Percentiles rank a stretch among this genome's conserved stretches.
phyloP scores from a whole-genome alignment of 2,329 filamentous ascomycete species.

The Aureobasidium sp. region DNA sequence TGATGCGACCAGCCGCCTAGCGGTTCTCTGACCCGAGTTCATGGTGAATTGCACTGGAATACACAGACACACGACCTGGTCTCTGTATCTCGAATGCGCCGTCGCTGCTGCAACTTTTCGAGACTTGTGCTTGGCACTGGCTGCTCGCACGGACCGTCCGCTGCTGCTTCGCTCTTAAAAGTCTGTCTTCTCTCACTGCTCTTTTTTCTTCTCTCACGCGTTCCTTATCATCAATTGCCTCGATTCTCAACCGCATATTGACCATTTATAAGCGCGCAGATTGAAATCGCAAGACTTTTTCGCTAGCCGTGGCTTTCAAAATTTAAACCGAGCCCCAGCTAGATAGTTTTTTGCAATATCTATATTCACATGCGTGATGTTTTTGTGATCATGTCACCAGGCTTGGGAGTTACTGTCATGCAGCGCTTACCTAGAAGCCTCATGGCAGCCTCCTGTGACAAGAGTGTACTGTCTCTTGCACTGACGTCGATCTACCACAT shows the following conservation, averaged over 20 bases:
- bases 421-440: not conserved
- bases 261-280: conserved; percentile 88
- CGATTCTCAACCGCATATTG: conserved; percentile 64
- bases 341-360: conserved; percentile 63
- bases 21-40: conserved; percentile 40
- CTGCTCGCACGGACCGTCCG: not conserved
- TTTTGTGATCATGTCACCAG: not conserved
- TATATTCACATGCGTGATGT: not conserved
- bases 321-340: conserved; percentile 68
- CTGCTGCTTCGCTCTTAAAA: not conserved
- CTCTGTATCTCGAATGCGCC: not conserved
- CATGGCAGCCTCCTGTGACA: not conserved
- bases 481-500: not conserved
- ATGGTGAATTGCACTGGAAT: conserved; percentile 24
- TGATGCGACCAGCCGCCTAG: conserved; percentile 36
- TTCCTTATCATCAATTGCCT: conserved; percentile 90
- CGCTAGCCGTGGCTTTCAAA: conserved; percentile 90
- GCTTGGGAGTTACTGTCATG: not conserved
- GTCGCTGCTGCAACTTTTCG: conserved; percentile 12
- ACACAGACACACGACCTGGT: conserved; percentile 1
- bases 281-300: conserved; percentile 67
- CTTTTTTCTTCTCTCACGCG: conserved; percentile 40
- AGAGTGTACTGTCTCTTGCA: not conserved
- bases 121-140: conserved; percentile 5
- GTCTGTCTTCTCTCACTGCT: conserved; percentile 8